Evolutionary conservation across 495 filamentous ascomycete genomes (phyloP).

Genomic region (Penicillium dipodomyicola): DNA sequence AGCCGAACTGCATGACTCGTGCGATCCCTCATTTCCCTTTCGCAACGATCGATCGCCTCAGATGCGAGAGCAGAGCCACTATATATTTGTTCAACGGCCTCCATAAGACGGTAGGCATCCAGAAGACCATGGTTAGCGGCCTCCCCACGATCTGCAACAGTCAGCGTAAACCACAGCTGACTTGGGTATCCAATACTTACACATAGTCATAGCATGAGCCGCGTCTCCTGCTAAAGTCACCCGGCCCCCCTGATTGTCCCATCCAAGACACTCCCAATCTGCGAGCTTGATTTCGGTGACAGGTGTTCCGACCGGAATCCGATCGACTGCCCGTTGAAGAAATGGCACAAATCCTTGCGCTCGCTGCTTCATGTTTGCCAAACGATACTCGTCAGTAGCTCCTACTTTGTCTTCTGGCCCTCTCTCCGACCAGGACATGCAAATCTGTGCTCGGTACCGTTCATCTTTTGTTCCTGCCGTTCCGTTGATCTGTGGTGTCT

Average conservation of each 20-base stretch:
- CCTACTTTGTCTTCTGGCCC: slow-evolving; percentile 34
- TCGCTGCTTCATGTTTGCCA: slow-evolving; percentile 51
- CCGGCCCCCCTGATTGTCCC: slow-evolving; percentile 47
- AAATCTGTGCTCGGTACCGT: slow-evolving; percentile 28
- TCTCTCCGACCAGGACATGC: slow-evolving; percentile 35
- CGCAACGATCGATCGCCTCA: slow-evolving; percentile 48
- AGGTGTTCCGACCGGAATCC: slow-evolving; percentile 40
- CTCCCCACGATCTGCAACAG: slow-evolving; percentile 47
- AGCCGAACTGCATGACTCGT: slow-evolving; percentile 51
- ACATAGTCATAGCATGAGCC: slow-evolving; percentile 62
- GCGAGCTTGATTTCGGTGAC: slow-evolving; percentile 50
- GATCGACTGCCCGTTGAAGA: slow-evolving; percentile 41
- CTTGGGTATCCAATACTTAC: slow-evolving; percentile 30
- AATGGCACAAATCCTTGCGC: slow-evolving; percentile 52
- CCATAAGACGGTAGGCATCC: slow-evolving; percentile 37
- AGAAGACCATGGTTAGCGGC: slow-evolving; percentile 56
- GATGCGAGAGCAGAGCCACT: slow-evolving; percentile 17
- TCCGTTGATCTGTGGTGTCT: slow-evolving; percentile 28
- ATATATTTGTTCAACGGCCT: slow-evolving; percentile 23
- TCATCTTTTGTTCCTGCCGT: slow-evolving; percentile 8
- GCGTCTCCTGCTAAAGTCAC: slow-evolving; percentile 59
- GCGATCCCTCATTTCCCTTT: slow-evolving; percentile 49
- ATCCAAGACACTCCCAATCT: slow-evolving; percentile 48
- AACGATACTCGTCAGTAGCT: slow-evolving; percentile 31
- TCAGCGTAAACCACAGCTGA: neutral